Conservation (phyloP, 176 grass and related monocot species). For the Juncus inflexus region DNA sequence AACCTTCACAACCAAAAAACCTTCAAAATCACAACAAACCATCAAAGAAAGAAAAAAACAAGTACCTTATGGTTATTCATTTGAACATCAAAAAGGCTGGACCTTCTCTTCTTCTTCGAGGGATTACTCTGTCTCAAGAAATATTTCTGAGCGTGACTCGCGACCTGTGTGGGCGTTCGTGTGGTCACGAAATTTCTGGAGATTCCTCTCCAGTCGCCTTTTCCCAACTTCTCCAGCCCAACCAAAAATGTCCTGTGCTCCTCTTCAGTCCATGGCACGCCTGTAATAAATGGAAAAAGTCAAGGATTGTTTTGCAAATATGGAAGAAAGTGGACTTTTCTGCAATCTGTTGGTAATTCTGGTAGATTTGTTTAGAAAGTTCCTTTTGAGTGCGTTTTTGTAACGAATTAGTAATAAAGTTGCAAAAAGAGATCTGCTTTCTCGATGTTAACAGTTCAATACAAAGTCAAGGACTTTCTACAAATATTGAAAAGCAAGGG, state of each 20-base stretch:
- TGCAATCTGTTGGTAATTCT: background rate
- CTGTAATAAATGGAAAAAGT: conserved; percentile 27
- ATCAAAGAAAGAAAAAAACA: background rate
- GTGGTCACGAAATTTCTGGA: conserved; percentile 80
- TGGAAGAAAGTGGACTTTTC: background rate
- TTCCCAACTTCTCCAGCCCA: conserved; percentile 68
- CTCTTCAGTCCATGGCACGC: conserved; percentile 92
- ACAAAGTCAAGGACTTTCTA: too few relatives aligned
- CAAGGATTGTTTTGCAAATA: background rate
- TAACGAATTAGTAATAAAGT: background rate
- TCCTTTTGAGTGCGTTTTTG: too few relatives aligned
- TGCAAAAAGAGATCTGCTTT: background rate
- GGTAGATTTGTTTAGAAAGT: too few relatives aligned
- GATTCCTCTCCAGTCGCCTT: conserved; percentile 93
- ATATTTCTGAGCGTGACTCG: conserved; percentile 97
- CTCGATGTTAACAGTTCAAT: too few relatives aligned
- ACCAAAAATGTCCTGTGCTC: conserved; percentile 85
- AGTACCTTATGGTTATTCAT: conserved; percentile 2
- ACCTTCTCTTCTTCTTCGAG: conserved; percentile 75
- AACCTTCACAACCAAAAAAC: background rate
- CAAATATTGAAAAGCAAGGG: too few relatives aligned
- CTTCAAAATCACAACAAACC: background rate
- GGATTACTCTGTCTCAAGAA: conserved; percentile 82
- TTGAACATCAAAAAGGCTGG: conserved; percentile 87
- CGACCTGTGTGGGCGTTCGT: conserved; percentile 87